Evolutionary conservation across 768 basidiomycete genomes (phyloP).

Genomic region (Psilocybe cubensis): DNA sequence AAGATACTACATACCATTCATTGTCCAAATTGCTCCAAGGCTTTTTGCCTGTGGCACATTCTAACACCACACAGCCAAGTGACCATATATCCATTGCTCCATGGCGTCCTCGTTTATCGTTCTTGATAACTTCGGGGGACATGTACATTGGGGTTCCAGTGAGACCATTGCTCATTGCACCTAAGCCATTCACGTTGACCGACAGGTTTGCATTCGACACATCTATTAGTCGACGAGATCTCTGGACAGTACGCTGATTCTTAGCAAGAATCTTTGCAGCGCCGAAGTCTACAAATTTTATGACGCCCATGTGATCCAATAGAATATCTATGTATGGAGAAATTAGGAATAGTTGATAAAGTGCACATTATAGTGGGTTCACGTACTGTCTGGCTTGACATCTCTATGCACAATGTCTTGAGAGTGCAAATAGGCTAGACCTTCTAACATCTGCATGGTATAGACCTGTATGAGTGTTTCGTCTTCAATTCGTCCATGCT

Average conservation of each 20-base stretch:
- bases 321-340: slow-evolving; percentile 75
- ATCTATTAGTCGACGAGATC: slow-evolving; percentile 63
- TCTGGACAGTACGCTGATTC: slow-evolving; percentile 81
- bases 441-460: slow-evolving; percentile 96
- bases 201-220: slow-evolving; percentile 30
- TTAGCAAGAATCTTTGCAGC: slow-evolving; percentile 96
- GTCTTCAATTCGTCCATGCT: slow-evolving; percentile 95
- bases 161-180: slow-evolving; percentile 76
- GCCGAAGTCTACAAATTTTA: slow-evolving; percentile 97
- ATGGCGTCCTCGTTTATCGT: slow-evolving; percentile 81
- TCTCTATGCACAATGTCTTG: slow-evolving; percentile 94
- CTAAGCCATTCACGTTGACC: slow-evolving; percentile 44
- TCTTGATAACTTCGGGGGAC: slow-evolving; percentile 98
- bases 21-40: slow-evolving; percentile 99
- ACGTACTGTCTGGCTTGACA: slow-evolving; percentile 97
- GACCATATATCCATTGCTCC: slow-evolving; percentile 99
- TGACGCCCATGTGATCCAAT: slow-evolving; percentile 85
- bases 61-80: slow-evolving; percentile 94
- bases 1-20: slow-evolving; percentile 74
- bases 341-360: background rate
- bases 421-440: slow-evolving; percentile 91
- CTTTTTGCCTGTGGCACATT: slow-evolving; percentile 94
- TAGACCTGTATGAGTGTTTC: slow-evolving; percentile 95
- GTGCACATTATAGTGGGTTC: background rate
- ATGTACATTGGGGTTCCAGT: slow-evolving; percentile 99